Conservation (phyloP, 371 early-diverging fungal genomes). For the Rhizopus arrhizus region DNA sequence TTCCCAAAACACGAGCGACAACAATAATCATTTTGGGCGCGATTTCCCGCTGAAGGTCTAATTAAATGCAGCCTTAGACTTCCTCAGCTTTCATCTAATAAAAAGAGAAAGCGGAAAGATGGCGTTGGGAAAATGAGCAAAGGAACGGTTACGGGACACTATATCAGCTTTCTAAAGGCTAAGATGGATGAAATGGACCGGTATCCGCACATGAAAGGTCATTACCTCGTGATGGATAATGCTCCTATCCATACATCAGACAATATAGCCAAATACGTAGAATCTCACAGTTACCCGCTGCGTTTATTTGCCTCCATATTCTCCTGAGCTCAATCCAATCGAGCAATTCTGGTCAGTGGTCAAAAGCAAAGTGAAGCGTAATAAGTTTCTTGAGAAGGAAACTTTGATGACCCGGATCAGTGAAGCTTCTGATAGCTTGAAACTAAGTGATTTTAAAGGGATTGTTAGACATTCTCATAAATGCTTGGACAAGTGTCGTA, state of each 20-base stretch:
- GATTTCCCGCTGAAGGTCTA: slow-evolving; percentile 7
- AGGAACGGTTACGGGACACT: slow-evolving; percentile 24
- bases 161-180: slow-evolving; percentile 18
- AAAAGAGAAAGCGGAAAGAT: slow-evolving; percentile 4
- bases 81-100: slow-evolving; percentile 9
- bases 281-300: slow-evolving; percentile 20
- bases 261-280: slow-evolving; percentile 15
- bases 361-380: slow-evolving; percentile 17
- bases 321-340: slow-evolving; percentile 21
- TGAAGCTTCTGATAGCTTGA: slow-evolving; percentile 1
- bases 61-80: slow-evolving; percentile 10
- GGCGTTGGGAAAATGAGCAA: slow-evolving; percentile 18
- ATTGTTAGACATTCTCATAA: background rate
- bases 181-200: slow-evolving; percentile 26
- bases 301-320: slow-evolving; percentile 21
- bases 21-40: slow-evolving; percentile 1
- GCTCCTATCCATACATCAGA: slow-evolving; percentile 20
- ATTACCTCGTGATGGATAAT: slow-evolving; percentile 25
- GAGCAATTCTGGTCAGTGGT: slow-evolving; percentile 25
- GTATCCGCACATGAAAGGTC: slow-evolving; percentile 22
- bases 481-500: background rate
- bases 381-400: slow-evolving; percentile 8
- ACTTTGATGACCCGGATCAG: slow-evolving; percentile 5
- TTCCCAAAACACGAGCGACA: slow-evolving; percentile 3
- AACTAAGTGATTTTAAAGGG: slow-evolving; percentile 2